phyloP scores from a whole-genome alignment of 108 stramenopile species.

The Parietichytrium sp. region DNA sequence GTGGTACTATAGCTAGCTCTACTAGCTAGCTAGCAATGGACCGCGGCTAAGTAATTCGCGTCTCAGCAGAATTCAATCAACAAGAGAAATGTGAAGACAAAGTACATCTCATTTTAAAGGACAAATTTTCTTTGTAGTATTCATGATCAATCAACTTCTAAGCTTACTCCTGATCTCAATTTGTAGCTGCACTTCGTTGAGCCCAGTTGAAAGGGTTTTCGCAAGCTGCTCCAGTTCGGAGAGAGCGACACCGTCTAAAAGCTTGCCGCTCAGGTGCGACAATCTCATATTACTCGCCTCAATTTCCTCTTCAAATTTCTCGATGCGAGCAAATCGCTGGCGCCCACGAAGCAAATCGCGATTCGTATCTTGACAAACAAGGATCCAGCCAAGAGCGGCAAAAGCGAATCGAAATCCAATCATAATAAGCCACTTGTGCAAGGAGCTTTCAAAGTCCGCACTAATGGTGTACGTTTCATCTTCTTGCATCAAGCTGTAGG shows the following conservation, averaged over 20 bases:
- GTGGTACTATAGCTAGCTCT: no score
- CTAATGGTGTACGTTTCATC: background rate
- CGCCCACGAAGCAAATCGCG: slow-evolving; percentile 14
- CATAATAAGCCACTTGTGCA: background rate
- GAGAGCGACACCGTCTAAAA: background rate
- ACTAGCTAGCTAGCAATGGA: no score
- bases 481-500: background rate
- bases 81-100: no score
- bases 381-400: slow-evolving; percentile 20
- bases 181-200: slow-evolving; percentile 7
- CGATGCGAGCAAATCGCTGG: background rate
- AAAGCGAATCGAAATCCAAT: slow-evolving; percentile 3
- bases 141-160: no score
- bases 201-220: background rate
- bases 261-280: background rate
- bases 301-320: background rate
- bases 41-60: no score
- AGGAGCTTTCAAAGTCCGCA: background rate
- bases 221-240: background rate
- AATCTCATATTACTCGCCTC: background rate
- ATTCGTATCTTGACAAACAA: slow-evolving; percentile 30
- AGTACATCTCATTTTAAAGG: no score
- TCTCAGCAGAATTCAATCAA: no score
- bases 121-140: no score
- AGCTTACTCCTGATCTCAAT: background rate